Evolutionary conservation across 768 basidiomycete genomes (phyloP), one percentile per base, ranked within the genome.

Genomic region (Gymnopilus dilepis): DNA sequence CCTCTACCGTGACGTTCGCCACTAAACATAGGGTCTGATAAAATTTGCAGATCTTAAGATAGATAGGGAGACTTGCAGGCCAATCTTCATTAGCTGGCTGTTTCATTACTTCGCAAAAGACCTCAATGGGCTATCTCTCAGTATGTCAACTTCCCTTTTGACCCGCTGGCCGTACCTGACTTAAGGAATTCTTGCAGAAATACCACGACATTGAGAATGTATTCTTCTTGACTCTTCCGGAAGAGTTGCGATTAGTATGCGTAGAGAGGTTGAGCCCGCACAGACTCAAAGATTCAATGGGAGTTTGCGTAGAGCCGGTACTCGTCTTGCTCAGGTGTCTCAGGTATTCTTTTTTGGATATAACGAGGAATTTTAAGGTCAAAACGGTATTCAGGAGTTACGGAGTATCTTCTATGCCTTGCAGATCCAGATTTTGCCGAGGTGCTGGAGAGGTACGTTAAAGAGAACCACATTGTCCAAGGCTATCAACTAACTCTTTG

Each of bases 201-300:
- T 97, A 92, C 74, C 95, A 97, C 70, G 95, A 97, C 69, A 94
- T 98, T 42, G 81, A 93, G 21, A 91, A 93, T 0, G 94, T 97
- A 12, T 62, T 97, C 3, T 88, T 87, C 66, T 80, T 95, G 33
- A 93, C 91, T 0, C 76, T 94, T 5, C 90, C 90, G 2, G 73
- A 72, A 22, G 84, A 86, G 45, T 66, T 86, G 22, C 89, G 84
- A 43, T 71, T 88, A 0, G 72, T 75, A 3, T 87, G 84, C 50
- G 80, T 81, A 6, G 92, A 94, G 76, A 87, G 90, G 66, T 67
- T 95, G 33, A 93, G 91, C 68, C 73, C 95, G 33, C 86, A 92
- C 51, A 73, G 94, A 19, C 79, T 96, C 5, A 80, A 95, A 58
- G 95, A 98, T 73, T 88, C 94, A 0, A 97, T 97, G 95, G 91